These are phyloP conservation scores for Pulchroboletus neoregius DNA, from an alignment of 1,284 basidiomycete genomes.

Conservation along the genomic window DNA sequence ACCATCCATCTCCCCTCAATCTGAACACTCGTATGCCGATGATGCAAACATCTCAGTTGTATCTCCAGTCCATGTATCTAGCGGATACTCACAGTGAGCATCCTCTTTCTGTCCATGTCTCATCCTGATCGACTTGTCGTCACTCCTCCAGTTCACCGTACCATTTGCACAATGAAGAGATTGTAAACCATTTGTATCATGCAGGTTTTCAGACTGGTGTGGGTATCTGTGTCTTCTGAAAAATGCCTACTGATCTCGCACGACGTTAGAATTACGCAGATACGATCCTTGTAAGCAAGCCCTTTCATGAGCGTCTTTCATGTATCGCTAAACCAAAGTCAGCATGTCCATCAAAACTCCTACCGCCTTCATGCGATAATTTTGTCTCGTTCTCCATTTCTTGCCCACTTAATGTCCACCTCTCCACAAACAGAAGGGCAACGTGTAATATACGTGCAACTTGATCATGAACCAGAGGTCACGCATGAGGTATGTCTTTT, in stretches of 20 bases:
- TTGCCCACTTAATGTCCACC: slow-evolving; percentile 80
- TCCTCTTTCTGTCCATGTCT: not conserved
- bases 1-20: slow-evolving; percentile 15
- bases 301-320: slow-evolving; percentile 10
- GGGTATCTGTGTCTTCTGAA: slow-evolving; percentile 34
- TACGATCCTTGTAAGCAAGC: slow-evolving; percentile 60
- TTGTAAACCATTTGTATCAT: slow-evolving; percentile 71
- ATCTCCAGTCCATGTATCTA: slow-evolving; percentile 26
- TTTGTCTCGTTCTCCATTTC: slow-evolving; percentile 79
- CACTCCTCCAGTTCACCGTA: slow-evolving; percentile 40
- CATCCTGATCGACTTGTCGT: slow-evolving; percentile 13
- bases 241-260: slow-evolving; percentile 11
- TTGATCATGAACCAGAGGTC: slow-evolving; percentile 76
- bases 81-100: slow-evolving; percentile 46
- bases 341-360: slow-evolving; percentile 73
- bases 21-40: slow-evolving; percentile 23
- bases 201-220: slow-evolving; percentile 77
- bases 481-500: slow-evolving; percentile 67
- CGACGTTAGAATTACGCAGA: slow-evolving; percentile 69
- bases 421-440: slow-evolving; percentile 59
- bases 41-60: slow-evolving; percentile 19
- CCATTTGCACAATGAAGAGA: slow-evolving; percentile 63
- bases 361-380: slow-evolving; percentile 80
- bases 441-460: slow-evolving; percentile 65
- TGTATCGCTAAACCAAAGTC: slow-evolving; percentile 18